Percentiles rank a stretch among this genome's conserved stretches.
phyloP scores from a whole-genome alignment of 73 alveolate species.

The Paraurostyla sp. region DNA sequence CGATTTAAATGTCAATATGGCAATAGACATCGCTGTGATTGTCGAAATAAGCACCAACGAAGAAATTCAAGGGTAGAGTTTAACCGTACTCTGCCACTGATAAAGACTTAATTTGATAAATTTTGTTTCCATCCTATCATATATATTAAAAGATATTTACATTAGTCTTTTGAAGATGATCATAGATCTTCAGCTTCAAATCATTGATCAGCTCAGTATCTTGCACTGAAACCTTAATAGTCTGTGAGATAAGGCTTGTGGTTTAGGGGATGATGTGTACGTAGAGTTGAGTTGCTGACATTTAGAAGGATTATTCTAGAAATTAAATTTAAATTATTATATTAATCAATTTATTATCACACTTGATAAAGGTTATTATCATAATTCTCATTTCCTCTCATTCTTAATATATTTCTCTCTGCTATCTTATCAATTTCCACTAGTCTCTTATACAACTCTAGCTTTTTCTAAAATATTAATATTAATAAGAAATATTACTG shows the following conservation, averaged over 20 bases:
- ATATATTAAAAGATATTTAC: background rate
- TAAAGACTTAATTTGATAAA: conserved; percentile 18
- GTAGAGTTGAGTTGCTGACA: background rate
- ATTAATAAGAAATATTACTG: conserved; percentile 14
- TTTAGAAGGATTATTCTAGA: conserved; percentile 26
- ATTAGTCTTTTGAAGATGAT: background rate
- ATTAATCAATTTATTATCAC: background rate
- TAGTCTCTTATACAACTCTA: conserved; percentile 55
- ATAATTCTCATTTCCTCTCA: conserved; percentile 49
- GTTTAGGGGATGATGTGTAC: conserved; percentile 41
- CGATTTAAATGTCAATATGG: conserved; percentile 51
- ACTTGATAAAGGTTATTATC: conserved; percentile 74
- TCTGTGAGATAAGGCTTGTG: conserved; percentile 4
- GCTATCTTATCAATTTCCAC: conserved; percentile 79
- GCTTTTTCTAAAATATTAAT: conserved; percentile 50
- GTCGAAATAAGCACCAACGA: conserved; percentile 42
- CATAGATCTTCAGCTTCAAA: background rate
- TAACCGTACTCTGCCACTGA: background rate
- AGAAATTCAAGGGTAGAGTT: conserved; percentile 36
- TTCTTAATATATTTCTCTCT: conserved; percentile 65
- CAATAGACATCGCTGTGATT: conserved; percentile 38
- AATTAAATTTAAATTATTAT: background rate
- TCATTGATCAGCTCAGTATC: background rate
- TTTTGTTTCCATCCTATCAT: conserved; percentile 70
- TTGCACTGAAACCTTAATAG: background rate